Base-by-base conservation (phyloP, 352 stramenopile species). In the Pythium rhizo-oryzae region DNA sequence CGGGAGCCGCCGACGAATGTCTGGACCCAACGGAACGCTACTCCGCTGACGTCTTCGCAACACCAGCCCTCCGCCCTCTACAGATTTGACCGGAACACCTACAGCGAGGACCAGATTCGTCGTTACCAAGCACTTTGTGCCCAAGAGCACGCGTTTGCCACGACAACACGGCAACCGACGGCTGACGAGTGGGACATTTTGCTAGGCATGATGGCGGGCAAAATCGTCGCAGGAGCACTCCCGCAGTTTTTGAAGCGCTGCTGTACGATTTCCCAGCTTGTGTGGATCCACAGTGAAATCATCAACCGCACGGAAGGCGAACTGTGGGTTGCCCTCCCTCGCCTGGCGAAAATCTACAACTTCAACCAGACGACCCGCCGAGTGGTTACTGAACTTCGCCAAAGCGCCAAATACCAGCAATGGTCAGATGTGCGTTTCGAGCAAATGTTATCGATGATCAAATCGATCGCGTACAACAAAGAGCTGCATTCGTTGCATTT, bases 401-500 rank as follows among this genome's bases (percentile, higher is more conserved):
- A 33, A 41, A 37, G 39, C 15, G 60, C 37, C 24, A 23, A 6
- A 8, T 35, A 53, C 9, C 35, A 53, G 4, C 33, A 50, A 4
- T 55, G 57, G 28, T 9, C 21, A 11, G 46, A 65, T 9, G 35
- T n/a, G 0, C 46, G 33, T 19, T n/a, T 65, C 2, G 2, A 51
- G 4, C 18, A 8, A 4, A 59, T 70, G 43, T 23, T 70, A 1
- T 1, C 39, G 1, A 13, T 11, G 4, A 23, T 59, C 12, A 70
- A 70, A 35, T 25, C 35, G 21, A 28, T 49, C 16, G 25, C 56
- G 4, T 70, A 70, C 55, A 46, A 63, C 46, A 25, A 52, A 9
- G 15, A 50, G 15, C n/a, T 39, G 2, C 53, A 70, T 12, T 30
- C 63, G 12, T 4, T 70, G n/a, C 63, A 70, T 25, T 39, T 70